Percentiles rank a stretch among this genome's conserved stretches.
Conservation (phyloP, 1,284 basidiomycete genomes). For the Dichomitus squalens region DNA sequence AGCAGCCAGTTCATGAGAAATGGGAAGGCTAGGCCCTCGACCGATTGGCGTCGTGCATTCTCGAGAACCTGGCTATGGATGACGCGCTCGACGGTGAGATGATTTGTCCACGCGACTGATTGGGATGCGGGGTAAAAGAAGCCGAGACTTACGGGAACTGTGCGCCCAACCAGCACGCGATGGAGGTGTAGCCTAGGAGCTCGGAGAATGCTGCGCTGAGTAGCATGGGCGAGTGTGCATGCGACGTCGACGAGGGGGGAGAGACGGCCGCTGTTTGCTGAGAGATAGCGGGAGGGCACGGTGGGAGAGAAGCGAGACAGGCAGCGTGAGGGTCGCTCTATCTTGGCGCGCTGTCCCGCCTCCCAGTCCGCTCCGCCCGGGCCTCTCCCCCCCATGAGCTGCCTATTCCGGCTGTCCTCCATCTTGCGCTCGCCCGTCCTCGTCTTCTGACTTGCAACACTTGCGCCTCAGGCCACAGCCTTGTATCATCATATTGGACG, state of each 20-base stretch:
- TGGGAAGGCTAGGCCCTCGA: conserved; percentile 85
- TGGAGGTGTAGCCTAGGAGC: conserved; percentile 74
- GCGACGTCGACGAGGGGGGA: conserved; percentile 5
- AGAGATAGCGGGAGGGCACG: conserved; percentile 10
- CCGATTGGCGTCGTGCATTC: conserved; percentile 75
- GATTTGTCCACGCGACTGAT: conserved; percentile 8
- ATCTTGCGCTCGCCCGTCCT: neutral
- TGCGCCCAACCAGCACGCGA: conserved; percentile 88
- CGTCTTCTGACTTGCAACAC: too few species aligned
- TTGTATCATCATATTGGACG: too few species aligned
- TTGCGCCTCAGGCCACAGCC: too few species aligned
- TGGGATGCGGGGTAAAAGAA: conserved; percentile 17
- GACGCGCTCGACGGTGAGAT: conserved; percentile 2
- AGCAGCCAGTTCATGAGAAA: conserved; percentile 91
- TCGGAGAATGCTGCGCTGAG: conserved; percentile 36
- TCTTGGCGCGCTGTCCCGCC: neutral
- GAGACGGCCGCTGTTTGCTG: neutral
- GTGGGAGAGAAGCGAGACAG: neutral
- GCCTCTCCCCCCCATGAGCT: neutral
- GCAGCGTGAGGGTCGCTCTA: too few species aligned
- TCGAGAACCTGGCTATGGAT: conserved; percentile 73
- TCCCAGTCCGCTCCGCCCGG: neutral
- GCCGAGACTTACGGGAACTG: conserved; percentile 81
- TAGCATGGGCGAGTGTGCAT: conserved; percentile 21
- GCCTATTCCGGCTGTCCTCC: neutral